Evolutionary conservation across 2,329 filamentous ascomycete genomes (phyloP).

Genomic region (Nemania sp.): DNA sequence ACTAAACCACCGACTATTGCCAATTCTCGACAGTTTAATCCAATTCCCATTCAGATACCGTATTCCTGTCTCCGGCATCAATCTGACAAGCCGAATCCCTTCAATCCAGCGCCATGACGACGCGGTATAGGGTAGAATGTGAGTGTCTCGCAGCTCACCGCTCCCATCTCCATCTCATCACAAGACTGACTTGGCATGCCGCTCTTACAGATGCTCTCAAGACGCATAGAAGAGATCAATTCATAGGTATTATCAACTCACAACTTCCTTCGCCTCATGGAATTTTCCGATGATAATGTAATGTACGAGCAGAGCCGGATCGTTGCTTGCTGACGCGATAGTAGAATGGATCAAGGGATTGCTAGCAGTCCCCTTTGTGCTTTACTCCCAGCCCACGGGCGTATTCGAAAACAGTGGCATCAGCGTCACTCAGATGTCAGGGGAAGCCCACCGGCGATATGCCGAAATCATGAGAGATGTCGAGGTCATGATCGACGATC

Average conservation of each 20-base stretch:
- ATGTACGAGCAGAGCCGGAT: not conserved
- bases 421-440: constrained; percentile 72
- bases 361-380: constrained; percentile 91
- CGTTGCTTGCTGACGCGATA: constrained; percentile 21
- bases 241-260: constrained; percentile 64
- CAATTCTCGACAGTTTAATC: not conserved
- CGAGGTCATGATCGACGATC: constrained; percentile 87
- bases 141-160: constrained; percentile 41
- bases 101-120: constrained; percentile 23
- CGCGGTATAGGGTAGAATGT: constrained; percentile 74
- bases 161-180: constrained; percentile 7
- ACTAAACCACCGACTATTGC: not conserved
- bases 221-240: constrained; percentile 88
- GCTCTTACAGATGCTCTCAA: constrained; percentile 62
- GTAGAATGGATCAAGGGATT: constrained; percentile 96
- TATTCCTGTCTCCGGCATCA: not conserved
- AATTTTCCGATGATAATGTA: not conserved
- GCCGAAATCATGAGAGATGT: constrained; percentile 95
- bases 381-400: constrained; percentile 92
- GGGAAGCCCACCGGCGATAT: constrained; percentile 83
- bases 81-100: not conserved
- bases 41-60: not conserved
- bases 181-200: constrained; percentile 24
- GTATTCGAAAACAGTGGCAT: constrained; percentile 73
- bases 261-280: not conserved